Conservation (phyloP, 345 rosid genomes). For the Syzygium jambos region DNA sequence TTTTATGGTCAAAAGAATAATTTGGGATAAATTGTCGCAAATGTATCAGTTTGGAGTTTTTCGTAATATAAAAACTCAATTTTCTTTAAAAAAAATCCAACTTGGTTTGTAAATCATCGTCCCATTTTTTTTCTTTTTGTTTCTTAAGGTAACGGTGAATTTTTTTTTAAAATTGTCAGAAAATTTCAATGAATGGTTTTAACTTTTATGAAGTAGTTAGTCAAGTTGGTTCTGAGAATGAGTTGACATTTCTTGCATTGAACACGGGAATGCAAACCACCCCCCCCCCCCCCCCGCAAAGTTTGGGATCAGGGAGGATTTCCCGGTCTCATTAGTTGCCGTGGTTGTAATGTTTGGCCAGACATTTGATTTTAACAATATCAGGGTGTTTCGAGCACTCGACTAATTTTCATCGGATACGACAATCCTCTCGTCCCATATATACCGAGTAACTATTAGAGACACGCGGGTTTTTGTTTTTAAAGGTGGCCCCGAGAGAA, state of each 20-base stretch:
- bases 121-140: not conserved
- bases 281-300: too few species aligned
- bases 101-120: not conserved
- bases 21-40: too few species aligned
- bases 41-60: too few species aligned
- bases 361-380: not conserved
- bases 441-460: too few species aligned
- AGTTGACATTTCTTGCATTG: not conserved
- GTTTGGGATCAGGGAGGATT: not conserved
- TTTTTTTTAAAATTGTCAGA: not conserved
- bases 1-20: too few species aligned
- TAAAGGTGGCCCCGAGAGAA: too few species aligned
- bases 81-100: not conserved
- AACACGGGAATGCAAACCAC: not conserved
- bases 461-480: too few species aligned
- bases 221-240: too few species aligned
- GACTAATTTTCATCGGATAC: too few species aligned
- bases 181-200: not conserved
- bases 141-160: not conserved
- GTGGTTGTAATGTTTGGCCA: not conserved
- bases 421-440: too few species aligned
- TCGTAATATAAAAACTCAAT: too few species aligned
- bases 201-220: too few species aligned
- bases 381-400: not conserved
- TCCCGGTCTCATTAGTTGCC: not conserved